phyloP scores from a whole-genome alignment of 306 rosid species.

The Quercus ilex region DNA sequence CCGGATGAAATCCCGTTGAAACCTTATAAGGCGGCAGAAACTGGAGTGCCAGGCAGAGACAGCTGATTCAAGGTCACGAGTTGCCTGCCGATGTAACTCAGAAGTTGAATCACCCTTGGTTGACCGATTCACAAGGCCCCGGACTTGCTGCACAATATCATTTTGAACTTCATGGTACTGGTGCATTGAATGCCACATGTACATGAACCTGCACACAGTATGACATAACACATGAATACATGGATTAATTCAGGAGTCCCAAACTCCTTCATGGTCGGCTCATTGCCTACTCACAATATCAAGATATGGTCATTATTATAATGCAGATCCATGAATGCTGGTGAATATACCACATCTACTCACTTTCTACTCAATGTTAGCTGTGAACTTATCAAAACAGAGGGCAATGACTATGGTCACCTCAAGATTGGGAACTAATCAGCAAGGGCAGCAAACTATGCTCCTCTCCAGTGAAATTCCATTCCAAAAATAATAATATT shows the following conservation, averaged over 20 bases:
- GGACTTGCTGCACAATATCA: constrained; percentile 93
- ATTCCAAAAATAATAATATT: background rate
- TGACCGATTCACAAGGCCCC: constrained; percentile 74
- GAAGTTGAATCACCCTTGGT: constrained; percentile 75
- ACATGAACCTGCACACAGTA: constrained; percentile 73
- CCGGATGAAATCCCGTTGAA: constrained; percentile 72
- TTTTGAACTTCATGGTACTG: constrained; percentile 85
- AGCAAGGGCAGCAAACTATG: background rate
- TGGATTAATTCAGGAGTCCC: background rate
- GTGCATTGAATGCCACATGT: constrained; percentile 98
- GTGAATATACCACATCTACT: background rate
- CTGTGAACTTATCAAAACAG: background rate
- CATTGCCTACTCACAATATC: background rate
- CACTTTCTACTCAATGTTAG: background rate
- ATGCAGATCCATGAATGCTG: background rate
- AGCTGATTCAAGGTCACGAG: constrained; percentile 89
- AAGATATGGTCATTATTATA: background rate
- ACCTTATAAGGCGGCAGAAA: constrained; percentile 78
- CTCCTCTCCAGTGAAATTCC: background rate
- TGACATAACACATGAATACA: constrained; percentile 14
- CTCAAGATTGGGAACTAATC: background rate
- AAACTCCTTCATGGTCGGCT: background rate
- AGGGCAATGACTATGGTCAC: background rate
- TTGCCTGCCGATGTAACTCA: constrained; percentile 90
- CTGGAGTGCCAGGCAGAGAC: constrained; percentile 91